Base-by-base conservation (phyloP, 2,329 filamentous ascomycete genomes). In the Chalaropsis thielavioides region DNA sequence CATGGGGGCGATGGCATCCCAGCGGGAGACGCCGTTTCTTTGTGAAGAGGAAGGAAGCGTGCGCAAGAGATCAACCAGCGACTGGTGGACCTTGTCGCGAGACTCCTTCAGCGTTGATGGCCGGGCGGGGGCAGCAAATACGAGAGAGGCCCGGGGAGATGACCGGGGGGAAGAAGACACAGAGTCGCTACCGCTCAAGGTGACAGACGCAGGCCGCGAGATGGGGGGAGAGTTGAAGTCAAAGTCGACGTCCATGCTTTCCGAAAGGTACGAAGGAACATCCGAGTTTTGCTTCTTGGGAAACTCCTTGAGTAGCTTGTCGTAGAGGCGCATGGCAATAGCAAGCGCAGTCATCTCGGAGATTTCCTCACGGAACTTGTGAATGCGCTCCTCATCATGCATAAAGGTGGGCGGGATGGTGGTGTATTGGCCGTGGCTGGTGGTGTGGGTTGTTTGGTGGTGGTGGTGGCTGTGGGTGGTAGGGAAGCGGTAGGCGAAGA, bases 381-480 rank as follows among this genome's bases (percentile, higher is more conserved):
- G 70, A 54, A 87, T 75, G 38, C 84, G 80, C 71, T 86, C 84
- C 70, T 86, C 83, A 69, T 87, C 84, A 64, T 86, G 86, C 56
- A 84, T 74, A 69, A 87, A 86, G 0, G 83, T 86, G 58, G 80
- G 81, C 0, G 83, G 83, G 1, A 84, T 73, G 6, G 71, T 69
- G 24, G 62, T 64, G 27, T 46, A 64, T n/a, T 54, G 35, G 17
- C 46, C 62, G 19, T 40, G 35, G 17, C 35, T 62, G 17, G 54
- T 24, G 13, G 62, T 60, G 49, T 54, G 17, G 13, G 64, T 22
- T 24, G 41, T 59, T 19, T 38, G 58, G 38, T 61, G 65, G 19
- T 67, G 65, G 35, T 66, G 65, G 56, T 67, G 65, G 46, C 63
- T 67, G 43, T 64, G 62, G 19, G 65, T 51, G 13, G 63, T 54